phyloP scores from a whole-genome alignment of 345 rosid species.

The Melastoma malabathricum region DNA sequence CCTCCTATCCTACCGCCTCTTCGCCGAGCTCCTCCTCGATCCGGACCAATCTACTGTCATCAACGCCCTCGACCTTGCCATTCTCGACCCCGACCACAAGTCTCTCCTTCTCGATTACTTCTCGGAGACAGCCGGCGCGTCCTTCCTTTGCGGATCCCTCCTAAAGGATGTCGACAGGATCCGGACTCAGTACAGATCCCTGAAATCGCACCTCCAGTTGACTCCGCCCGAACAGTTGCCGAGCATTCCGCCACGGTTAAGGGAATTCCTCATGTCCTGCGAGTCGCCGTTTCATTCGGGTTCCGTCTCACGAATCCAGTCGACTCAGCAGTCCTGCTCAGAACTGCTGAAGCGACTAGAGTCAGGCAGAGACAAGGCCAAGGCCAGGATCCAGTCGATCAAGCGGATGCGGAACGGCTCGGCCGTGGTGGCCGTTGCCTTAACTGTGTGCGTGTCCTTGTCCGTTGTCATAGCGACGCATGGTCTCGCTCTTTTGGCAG shows the following conservation, averaged over 20 bases:
- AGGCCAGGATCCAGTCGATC: constrained; percentile 24
- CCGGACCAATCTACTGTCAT: constrained; percentile 36
- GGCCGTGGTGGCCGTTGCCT: constrained; percentile 40
- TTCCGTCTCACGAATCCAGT: constrained; percentile 18
- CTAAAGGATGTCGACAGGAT: constrained; percentile 34
- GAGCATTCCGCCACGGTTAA: constrained; percentile 7
- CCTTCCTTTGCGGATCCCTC: constrained; percentile 35
- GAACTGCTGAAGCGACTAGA: constrained; percentile 40
- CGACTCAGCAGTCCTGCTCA: constrained; percentile 24
- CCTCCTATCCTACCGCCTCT: constrained; percentile 64
- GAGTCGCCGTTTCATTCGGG: constrained; percentile 23
- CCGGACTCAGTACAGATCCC: constrained; percentile 22
- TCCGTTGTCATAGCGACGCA: constrained; percentile 49
- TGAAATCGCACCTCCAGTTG: constrained; percentile 17
- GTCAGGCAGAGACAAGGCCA: constrained; percentile 33
- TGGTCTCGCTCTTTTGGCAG: constrained; percentile 51
- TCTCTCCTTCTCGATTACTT: constrained; percentile 40
- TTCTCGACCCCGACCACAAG: constrained; percentile 12
- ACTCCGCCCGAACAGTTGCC: not conserved
- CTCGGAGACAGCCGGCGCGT: constrained; percentile 46
- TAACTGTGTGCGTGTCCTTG: constrained; percentile 52
- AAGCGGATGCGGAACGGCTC: constrained; percentile 34
- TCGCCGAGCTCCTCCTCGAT: constrained; percentile 55
- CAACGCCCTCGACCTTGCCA: constrained; percentile 22
- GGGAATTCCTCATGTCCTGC: constrained; percentile 15